phyloP scores from a whole-genome alignment of 1,139 yeast genomes.

The Blastobotrys aristatus region DNA sequence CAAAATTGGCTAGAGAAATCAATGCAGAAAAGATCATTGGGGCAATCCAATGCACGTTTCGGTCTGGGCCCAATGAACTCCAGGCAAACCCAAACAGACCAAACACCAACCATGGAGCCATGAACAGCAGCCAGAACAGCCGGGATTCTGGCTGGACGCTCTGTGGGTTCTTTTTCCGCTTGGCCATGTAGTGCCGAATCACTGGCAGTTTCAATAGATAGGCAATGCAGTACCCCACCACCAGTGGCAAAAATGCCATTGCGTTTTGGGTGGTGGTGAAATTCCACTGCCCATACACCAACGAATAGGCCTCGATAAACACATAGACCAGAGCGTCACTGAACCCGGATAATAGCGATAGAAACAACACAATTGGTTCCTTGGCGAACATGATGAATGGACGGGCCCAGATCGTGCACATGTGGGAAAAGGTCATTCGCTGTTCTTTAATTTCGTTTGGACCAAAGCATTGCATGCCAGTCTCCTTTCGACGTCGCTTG shows the following conservation, averaged over 20 bases:
- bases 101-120: conserved; percentile 37
- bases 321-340: conserved; percentile 40
- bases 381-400: conserved; percentile 38
- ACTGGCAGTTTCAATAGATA: conserved; percentile 28
- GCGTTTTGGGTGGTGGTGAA: conserved; percentile 34
- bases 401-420: conserved; percentile 34
- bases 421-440: conserved; percentile 27
- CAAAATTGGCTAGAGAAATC: conserved; percentile 38
- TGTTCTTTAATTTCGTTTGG: conserved; percentile 29
- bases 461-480: conserved; percentile 35
- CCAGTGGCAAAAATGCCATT: conserved; percentile 34
- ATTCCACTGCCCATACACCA: conserved; percentile 31
- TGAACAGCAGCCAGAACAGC: conserved; percentile 13
- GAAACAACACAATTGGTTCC: conserved; percentile 40
- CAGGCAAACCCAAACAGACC: conserved; percentile 41
- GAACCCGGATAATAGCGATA: conserved; percentile 39
- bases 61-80: conserved; percentile 39
- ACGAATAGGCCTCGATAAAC: conserved; percentile 38
- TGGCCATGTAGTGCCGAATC: conserved; percentile 27
- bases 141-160: conserved; percentile 13
- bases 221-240: conserved; percentile 37
- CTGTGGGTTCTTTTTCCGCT: not conserved
- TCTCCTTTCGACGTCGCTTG: conserved; percentile 32
- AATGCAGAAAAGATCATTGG: conserved; percentile 37
- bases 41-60: conserved; percentile 38